Conservation (phyloP, 2,329 filamentous ascomycete genomes). For the Trichoderma sp. region DNA sequence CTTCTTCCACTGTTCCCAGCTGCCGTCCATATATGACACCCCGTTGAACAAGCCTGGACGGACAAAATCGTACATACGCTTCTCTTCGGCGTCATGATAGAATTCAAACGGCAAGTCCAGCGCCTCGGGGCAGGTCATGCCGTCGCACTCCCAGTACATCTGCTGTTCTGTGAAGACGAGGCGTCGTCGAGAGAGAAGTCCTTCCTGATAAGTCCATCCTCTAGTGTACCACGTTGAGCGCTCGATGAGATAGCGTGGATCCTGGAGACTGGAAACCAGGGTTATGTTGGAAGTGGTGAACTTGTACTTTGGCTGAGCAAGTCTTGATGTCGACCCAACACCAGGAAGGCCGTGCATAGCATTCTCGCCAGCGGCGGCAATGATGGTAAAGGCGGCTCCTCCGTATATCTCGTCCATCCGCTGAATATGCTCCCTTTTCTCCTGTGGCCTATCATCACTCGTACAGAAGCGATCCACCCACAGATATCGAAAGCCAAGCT, state of each 20-base stretch:
- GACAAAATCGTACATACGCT: constrained; percentile 37
- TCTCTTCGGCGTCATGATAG: constrained; percentile 34
- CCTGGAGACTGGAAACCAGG: constrained; percentile 33
- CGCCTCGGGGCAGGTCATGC: constrained; percentile 38
- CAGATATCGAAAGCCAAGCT: constrained; percentile 35
- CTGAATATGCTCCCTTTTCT: constrained; percentile 32
- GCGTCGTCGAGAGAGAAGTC: constrained; percentile 35
- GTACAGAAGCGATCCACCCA: constrained; percentile 42
- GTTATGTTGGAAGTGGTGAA: constrained; percentile 33
- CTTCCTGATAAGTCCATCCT: constrained; percentile 42
- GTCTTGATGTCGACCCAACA: constrained; percentile 29
- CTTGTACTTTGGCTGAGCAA: constrained; percentile 32
- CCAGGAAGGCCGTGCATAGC: constrained; percentile 37
- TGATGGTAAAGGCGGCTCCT: constrained; percentile 36
- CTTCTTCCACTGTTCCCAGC: constrained; percentile 37
- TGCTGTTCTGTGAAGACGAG: constrained; percentile 40
- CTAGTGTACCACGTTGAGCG: constrained; percentile 35
- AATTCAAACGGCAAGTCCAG: constrained; percentile 32
- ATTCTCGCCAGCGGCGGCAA: constrained; percentile 37
- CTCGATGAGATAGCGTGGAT: constrained; percentile 31
- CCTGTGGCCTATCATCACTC: constrained; percentile 24
- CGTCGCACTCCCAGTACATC: constrained; percentile 41
- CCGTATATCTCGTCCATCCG: constrained; percentile 40
- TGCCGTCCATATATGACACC: constrained; percentile 35
- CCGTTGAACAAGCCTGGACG: constrained; percentile 36